These are phyloP conservation scores for Colletotrichum tofieldiae DNA, from an alignment of 2,329 filamentous ascomycete genomes.

Conservation along the genomic window DNA sequence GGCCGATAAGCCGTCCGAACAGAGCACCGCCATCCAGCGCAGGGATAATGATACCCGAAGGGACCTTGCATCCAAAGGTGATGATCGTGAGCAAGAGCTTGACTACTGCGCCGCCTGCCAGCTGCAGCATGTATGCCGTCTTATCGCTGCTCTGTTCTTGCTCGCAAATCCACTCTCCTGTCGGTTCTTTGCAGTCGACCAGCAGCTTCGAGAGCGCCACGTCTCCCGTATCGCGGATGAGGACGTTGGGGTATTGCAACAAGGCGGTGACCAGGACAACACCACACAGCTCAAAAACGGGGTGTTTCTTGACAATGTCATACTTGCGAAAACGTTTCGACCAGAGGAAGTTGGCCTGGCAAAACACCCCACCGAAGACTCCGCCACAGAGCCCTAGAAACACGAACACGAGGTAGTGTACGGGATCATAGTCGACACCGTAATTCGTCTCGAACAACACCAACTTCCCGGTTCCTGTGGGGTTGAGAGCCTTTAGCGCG, in stretches of 20 bases:
- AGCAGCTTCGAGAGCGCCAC: slow-evolving; percentile 70
- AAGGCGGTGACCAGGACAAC: slow-evolving; percentile 68
- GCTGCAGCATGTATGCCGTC: slow-evolving; percentile 62
- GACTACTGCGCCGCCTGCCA: slow-evolving; percentile 67
- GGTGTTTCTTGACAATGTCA: slow-evolving; percentile 67
- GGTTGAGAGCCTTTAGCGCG: slow-evolving; percentile 70
- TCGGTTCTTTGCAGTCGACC: slow-evolving; percentile 64
- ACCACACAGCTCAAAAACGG: slow-evolving; percentile 69
- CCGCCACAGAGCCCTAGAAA: slow-evolving; percentile 71
- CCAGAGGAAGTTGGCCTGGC: slow-evolving; percentile 71
- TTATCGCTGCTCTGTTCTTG: slow-evolving; percentile 60
- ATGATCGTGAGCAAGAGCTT: slow-evolving; percentile 71
- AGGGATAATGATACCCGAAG: slow-evolving; percentile 74
- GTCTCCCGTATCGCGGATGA: slow-evolving; percentile 70
- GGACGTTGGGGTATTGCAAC: slow-evolving; percentile 69
- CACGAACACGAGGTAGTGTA: slow-evolving; percentile 71
- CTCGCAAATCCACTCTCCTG: slow-evolving; percentile 63
- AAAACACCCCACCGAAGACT: slow-evolving; percentile 72
- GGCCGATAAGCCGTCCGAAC: slow-evolving; percentile 69
- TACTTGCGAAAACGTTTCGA: slow-evolving; percentile 68
- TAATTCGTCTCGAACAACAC: slow-evolving; percentile 75
- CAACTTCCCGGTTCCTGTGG: slow-evolving; percentile 72
- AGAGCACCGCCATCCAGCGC: slow-evolving; percentile 71
- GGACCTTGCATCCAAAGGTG: slow-evolving; percentile 73
- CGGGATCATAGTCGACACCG: slow-evolving; percentile 67